Percentiles rank a stretch among this genome's conserved stretches.
These are phyloP conservation scores for Azolla pinnata DNA, from an alignment of 75 land plant species.

Conservation along the genomic window DNA sequence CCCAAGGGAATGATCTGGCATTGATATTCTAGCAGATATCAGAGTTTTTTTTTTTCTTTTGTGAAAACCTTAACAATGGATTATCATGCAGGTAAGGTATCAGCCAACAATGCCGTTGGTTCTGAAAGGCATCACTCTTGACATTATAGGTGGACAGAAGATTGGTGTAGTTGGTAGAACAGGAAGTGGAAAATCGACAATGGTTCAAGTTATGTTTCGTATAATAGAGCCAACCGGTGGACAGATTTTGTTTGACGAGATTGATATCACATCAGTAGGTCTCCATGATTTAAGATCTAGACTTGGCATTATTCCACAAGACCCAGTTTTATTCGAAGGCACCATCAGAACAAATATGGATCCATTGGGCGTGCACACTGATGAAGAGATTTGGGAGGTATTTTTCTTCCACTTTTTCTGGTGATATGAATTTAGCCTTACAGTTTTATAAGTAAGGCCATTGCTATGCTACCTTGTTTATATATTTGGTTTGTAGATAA, in stretches of 20 bases:
- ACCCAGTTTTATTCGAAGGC: conserved; percentile 70
- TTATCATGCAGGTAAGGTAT: conserved; percentile 52
- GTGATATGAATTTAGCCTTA: neutral
- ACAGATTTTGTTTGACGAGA: conserved; percentile 51
- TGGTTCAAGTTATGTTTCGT: conserved; percentile 78
- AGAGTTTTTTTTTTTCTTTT: too few relatives aligned
- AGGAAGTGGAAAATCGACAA: conserved; percentile 89
- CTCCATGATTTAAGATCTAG: conserved; percentile 68
- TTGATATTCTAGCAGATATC: too few relatives aligned
- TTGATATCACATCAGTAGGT: conserved; percentile 70
- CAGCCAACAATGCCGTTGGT: conserved; percentile 51
- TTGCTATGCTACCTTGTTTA: too few relatives aligned
- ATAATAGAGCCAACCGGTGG: conserved; percentile 65
- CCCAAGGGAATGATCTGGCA: too few relatives aligned
- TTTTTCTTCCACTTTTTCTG: neutral
- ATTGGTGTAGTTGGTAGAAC: conserved; percentile 85
- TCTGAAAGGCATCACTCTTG: conserved; percentile 57
- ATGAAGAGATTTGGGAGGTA: conserved; percentile 78
- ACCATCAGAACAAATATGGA: conserved; percentile 68
- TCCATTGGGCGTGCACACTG: conserved; percentile 63
- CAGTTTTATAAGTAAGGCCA: too few relatives aligned
- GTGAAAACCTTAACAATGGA: too few relatives aligned
- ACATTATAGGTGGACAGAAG: conserved; percentile 67
- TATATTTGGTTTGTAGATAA: too few relatives aligned
- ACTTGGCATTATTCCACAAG: conserved; percentile 78